Base-by-base conservation (phyloP, 306 rosid species). In the Cucurbita argyrosperma region DNA sequence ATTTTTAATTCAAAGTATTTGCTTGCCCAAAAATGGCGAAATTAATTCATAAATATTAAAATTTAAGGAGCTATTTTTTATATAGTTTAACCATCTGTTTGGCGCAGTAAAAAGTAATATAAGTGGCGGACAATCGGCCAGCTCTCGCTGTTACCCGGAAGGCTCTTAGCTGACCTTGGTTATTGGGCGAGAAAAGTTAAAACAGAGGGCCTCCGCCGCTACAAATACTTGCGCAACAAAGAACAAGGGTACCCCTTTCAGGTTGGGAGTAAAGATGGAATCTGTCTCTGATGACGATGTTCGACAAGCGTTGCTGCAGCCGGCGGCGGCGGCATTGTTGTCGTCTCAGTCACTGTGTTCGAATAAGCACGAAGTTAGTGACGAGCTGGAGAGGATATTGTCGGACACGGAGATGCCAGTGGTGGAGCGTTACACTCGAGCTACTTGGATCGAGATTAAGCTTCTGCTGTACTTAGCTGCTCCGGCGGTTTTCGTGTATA, bases 401-500 rank as follows among this genome's bases (percentile, higher is more conserved):
- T 84, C 90, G 1, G 70, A 86, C 61, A 70, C 85, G 0, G 47
- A 57, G 43, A 30, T 86, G 61, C 76, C 93, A 0, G 39, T 8
- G 3, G 57, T 57, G 18, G 65, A 85, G 63, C 85, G 88, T 43
- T 50, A 85, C 18, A 66, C 63, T 4, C 26, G 56, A 6, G 93
- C 93, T 13, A 81, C 88, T 0, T 86, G 88, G 87, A 84, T 90
- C 4, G 96, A 90, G 80, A 67, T 88, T 13, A 75, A 77, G 42
- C 85, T 86, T 51, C 90, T 90, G 50, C 74, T 82, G 68, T 82
- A 72, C 71, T 83, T 90, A 1, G 96, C 96, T 0, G 90, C 71
- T 1, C 96, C 96, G 0, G 96, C 96, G 1, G 81, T 90, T 75
- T 40, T 86, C 3, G 94, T 88, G 13, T 90, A 90, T 73, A n/a